A percentile compares a stretch with the other conserved stretches of the same genome.
These are phyloP conservation scores for Pseudopithomyces chartarum DNA, from an alignment of 2,329 filamentous ascomycete species.

Conservation along the genomic window DNA sequence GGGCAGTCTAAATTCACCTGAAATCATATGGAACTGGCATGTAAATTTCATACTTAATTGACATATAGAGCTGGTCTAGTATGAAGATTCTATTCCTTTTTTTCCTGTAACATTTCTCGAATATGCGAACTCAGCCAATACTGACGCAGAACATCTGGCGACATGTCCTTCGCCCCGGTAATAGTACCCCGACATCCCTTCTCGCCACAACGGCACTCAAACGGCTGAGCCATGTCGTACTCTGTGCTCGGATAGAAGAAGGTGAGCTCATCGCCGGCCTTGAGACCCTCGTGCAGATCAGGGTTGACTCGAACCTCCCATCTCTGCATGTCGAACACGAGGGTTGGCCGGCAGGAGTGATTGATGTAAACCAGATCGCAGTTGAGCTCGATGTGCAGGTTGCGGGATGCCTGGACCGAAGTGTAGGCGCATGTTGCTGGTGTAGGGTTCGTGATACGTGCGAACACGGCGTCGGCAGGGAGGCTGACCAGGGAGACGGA, in stretches of 20 bases:
- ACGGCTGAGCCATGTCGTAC: conserved; percentile 75
- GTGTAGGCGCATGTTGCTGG: conserved; percentile 54
- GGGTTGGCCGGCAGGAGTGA: conserved; percentile 58
- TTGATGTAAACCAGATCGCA: conserved; percentile 63
- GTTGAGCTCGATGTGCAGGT: conserved; percentile 61
- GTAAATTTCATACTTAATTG: neutral
- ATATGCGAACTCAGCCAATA: conserved; percentile 51
- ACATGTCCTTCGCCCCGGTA: conserved; percentile 66
- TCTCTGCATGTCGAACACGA: conserved; percentile 58
- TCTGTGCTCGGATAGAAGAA: conserved; percentile 80
- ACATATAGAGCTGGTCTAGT: neutral
- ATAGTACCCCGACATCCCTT: conserved; percentile 66
- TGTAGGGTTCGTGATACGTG: conserved; percentile 54
- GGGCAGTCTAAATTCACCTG: no score
- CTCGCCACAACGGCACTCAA: conserved; percentile 67
- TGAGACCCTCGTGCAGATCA: conserved; percentile 31
- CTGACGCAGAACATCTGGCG: conserved; percentile 57
- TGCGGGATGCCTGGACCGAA: conserved; percentile 56
- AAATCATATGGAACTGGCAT: neutral
- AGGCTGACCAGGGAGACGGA: conserved; percentile 57
- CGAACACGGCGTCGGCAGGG: conserved; percentile 57
- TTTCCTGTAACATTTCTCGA: conserved; percentile 36
- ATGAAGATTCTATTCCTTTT: neutral
- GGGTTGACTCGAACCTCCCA: conserved; percentile 62
- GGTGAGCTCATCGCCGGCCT: conserved; percentile 48